Evolutionary conservation across 768 basidiomycete genomes (phyloP), one percentile per base, ranked within the genome.

Genomic region (Strobilomyces dryophilus): DNA sequence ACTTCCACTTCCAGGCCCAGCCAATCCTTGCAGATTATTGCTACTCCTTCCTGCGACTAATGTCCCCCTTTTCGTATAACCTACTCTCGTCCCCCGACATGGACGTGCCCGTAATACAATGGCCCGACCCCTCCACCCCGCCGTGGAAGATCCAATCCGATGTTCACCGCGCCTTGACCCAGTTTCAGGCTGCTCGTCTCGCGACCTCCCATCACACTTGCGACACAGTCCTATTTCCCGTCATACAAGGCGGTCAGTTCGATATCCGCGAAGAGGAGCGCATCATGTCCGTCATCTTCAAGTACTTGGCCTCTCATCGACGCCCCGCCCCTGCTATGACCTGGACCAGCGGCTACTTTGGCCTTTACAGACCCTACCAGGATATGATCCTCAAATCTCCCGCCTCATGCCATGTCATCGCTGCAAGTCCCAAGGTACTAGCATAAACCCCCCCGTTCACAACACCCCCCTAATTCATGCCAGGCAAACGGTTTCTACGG

Each of bases 401-500:
- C 27, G 69, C 81, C 26, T 75, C 79, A 36, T 86, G 86, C 48
- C 71, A 85, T 29, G 85, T 99, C 53, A 80, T 98, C 5, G 89
- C 85, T 21, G 89, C 97, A 2, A 83, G 87, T 55, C 97, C 97
- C 3, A 83, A 88, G 76, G 95, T 93, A 48, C 76, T 50, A 36
- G 3, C 51, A 20, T 27, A 21, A 31, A 35, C 29, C 31, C 45
- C 46, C 20, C 32, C 52, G 11, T 40, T 6, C 3, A 17, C 20
- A 32, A 8, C 20, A 21, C 45, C 32, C 35, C 47, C 31, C 51
- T 61, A 8, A 52, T 45, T 51, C 21, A 15, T 47, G 10, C 17
- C 46, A 98, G 93, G 93, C 97, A 20, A 99, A 99, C 64, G 97
- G 97, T 0, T 99, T 99, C 67, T 92, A 83, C 66, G 87, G 86